A percentile compares a stretch with the other conserved stretches of the same genome.
Conservation (phyloP, 2,329 filamentous ascomycete genomes). For the Tolypocladium tundrense region DNA sequence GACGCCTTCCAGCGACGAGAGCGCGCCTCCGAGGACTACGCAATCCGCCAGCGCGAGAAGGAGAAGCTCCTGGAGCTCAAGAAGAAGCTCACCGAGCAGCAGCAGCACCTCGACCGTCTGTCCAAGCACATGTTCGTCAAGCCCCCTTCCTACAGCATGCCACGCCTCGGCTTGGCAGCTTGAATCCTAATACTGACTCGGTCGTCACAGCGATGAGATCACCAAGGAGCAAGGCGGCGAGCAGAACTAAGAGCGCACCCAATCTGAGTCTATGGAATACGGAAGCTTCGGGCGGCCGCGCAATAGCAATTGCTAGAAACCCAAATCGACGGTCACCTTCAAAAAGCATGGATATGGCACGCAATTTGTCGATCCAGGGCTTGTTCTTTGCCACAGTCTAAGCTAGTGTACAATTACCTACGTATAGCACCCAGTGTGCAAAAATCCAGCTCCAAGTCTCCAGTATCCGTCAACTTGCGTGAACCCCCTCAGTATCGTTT, state of each 20-base stretch:
- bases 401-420: slow-evolving; percentile 30
- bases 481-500: slow-evolving; percentile 2
- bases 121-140: slow-evolving; percentile 70
- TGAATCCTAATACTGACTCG: slow-evolving; percentile 3
- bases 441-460: slow-evolving; percentile 5
- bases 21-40: slow-evolving; percentile 72
- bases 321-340: background rate
- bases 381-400: slow-evolving; percentile 16
- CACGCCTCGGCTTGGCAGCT: background rate
- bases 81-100: slow-evolving; percentile 65
- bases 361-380: slow-evolving; percentile 8
- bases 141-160: background rate
- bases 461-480: slow-evolving; percentile 5
- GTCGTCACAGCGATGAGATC: slow-evolving; percentile 57
- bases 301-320: background rate
- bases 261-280: background rate
- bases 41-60: slow-evolving; percentile 79
- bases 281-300: background rate
- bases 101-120: slow-evolving; percentile 74
- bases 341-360: slow-evolving; percentile 6
- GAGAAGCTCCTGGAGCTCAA: slow-evolving; percentile 77
- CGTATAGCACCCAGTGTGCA: slow-evolving; percentile 10
- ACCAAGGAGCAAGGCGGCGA: slow-evolving; percentile 64
- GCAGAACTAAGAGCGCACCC: slow-evolving; percentile 37
- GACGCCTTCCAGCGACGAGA: slow-evolving; percentile 92